Evolutionary conservation across 768 basidiomycete genomes (phyloP), one percentile per base, ranked within the genome.

Genomic region (Xerocomus potaroensis): DNA sequence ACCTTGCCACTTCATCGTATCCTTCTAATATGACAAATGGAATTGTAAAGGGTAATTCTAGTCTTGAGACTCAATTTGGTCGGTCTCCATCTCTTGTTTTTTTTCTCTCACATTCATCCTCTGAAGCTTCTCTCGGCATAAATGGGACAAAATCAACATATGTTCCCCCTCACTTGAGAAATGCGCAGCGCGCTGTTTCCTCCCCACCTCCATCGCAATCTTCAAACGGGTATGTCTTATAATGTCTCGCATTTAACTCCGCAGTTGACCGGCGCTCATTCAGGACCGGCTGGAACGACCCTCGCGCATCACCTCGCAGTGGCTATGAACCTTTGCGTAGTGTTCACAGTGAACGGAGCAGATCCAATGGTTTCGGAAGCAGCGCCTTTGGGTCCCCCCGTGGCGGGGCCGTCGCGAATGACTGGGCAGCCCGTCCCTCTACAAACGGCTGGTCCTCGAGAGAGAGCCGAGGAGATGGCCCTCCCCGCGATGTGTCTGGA

Each of bases 81-180:
- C 54, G 55, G 80, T 72, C 27, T 33, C 16, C 41, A 32, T 18
- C 19, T 42, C 1, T 18, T 18, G 18, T 37, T 32, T 42, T 46
- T 16, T 2, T 8, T 31, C 8, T 32, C 43, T 41, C 41, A 21
- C 51, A 15, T 43, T 41, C 29, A 36, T 16, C 29, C 33, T 39
- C 31, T 45, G 7, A 65, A 90, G 87, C 82, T 64, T 77, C 83
- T 74, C 83, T 90, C 64, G 79, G 82, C 64, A 78, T 90, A 68
- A 78, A 76, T 60, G 76, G 74, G 50, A 59, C 70, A 58, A 86
- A 81, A 77, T 78, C 84, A 62, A 78, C 90, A 52, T 92, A 92
- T 75, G 87, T 92, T 62, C 90, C 90, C 57, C 90, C 90, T 59
- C 89, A 91, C 65, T 67, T 89, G 77, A 87, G 90, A 77, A 79